Evolutionary conservation across 192 early-diverging fungal genomes (phyloP).

Genomic region (Backusella luteola): DNA sequence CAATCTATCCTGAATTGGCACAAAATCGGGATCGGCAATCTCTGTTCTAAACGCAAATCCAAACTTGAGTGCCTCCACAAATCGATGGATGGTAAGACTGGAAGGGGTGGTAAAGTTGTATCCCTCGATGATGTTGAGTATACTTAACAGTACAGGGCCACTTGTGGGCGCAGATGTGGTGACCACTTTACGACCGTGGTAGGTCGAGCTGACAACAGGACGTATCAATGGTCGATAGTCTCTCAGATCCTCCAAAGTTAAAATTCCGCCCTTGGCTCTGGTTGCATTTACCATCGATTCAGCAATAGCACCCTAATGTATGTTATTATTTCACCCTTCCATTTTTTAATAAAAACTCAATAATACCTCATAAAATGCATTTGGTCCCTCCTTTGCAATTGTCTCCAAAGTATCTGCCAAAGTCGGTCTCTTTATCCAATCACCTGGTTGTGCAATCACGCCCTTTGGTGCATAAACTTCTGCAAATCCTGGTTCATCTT

Average conservation of each 20-base stretch:
- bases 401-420: constrained; percentile 63
- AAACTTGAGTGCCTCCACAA: constrained; percentile 86
- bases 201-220: constrained; percentile 61
- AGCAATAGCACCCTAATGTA: constrained; percentile 58
- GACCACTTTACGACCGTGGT: constrained; percentile 75
- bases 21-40: constrained; percentile 78
- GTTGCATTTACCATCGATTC: constrained; percentile 64
- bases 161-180: constrained; percentile 76
- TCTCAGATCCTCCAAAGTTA: constrained; percentile 73
- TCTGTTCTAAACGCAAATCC: constrained; percentile 82
- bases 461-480: constrained; percentile 74
- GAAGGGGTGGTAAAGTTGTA: constrained; percentile 63
- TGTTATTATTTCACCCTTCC: constrained; percentile 13
- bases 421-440: constrained; percentile 57
- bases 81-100: constrained; percentile 72
- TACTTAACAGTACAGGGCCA: constrained; percentile 78
- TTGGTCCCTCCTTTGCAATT: constrained; percentile 59
- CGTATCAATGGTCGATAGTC: constrained; percentile 62
- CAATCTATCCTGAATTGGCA: constrained; percentile 58
- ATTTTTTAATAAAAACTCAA: too few relatives aligned
- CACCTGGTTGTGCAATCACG: constrained; percentile 61
- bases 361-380: constrained; percentile 48
- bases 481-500: constrained; percentile 43
- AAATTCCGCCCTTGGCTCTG: constrained; percentile 67
- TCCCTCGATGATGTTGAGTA: constrained; percentile 87